phyloP scores from a whole-genome alignment of 2,329 filamentous ascomycete genomes.

The Magnaporthales sp. region DNA sequence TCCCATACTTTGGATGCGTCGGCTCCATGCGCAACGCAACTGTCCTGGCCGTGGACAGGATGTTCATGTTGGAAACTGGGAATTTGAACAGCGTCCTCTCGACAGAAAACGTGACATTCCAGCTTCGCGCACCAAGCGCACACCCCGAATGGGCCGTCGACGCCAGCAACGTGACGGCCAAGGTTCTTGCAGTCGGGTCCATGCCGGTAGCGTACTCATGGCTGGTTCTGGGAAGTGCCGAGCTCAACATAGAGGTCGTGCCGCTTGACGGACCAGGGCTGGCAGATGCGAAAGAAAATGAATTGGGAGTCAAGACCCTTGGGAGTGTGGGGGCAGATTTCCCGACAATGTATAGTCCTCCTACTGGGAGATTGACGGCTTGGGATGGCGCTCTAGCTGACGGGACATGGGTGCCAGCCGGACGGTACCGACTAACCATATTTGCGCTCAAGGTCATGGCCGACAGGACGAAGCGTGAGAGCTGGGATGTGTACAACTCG shows the following conservation, averaged over 20 bases:
- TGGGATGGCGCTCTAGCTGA: conserved; percentile 1
- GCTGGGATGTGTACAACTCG: background rate
- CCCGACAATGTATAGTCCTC: background rate
- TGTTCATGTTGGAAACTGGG: background rate
- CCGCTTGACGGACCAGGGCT: background rate
- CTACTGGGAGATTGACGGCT: background rate
- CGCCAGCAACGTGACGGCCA: background rate
- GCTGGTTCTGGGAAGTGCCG: background rate
- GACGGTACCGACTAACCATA: background rate
- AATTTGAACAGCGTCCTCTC: background rate
- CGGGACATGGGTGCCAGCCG: background rate
- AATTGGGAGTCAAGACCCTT: background rate
- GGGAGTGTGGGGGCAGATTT: background rate
- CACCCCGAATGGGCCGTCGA: background rate
- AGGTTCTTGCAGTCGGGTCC: background rate
- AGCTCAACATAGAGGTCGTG: background rate
- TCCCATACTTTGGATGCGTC: conserved; percentile 42
- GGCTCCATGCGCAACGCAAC: conserved; percentile 63
- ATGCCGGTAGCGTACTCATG: background rate
- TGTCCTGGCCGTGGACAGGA: conserved; percentile 45
- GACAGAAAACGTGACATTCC: background rate
- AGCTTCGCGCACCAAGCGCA: background rate
- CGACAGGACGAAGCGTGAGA: background rate
- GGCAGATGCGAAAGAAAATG: conserved; percentile 2
- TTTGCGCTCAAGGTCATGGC: conserved; percentile 1